These are phyloP conservation scores for Fusarium torreyae DNA, from an alignment of 2,329 filamentous ascomycete genomes.

Conservation along the genomic window DNA sequence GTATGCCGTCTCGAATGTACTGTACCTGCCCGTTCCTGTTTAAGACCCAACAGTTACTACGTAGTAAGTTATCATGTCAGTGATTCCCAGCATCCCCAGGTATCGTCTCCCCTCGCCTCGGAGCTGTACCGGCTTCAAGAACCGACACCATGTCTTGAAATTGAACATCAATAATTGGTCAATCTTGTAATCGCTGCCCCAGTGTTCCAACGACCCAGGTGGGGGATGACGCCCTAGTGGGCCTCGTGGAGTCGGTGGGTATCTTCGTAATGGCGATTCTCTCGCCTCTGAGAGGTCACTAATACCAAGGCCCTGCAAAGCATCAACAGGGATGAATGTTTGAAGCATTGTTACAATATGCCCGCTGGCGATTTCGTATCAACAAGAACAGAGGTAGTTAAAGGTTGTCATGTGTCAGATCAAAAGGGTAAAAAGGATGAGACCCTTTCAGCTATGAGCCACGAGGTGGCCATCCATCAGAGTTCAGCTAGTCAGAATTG, in stretches of 20 bases:
- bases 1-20: background rate
- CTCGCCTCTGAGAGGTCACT: slow-evolving; percentile 41
- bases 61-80: background rate
- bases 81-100: slow-evolving; percentile 29
- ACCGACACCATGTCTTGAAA: slow-evolving; percentile 42
- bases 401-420: slow-evolving; percentile 22
- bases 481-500: slow-evolving; percentile 33
- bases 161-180: slow-evolving; percentile 40
- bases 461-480: slow-evolving; percentile 33
- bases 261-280: slow-evolving; percentile 47
- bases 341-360: slow-evolving; percentile 7
- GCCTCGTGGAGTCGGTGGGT: slow-evolving; percentile 38
- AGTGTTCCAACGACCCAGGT: slow-evolving; percentile 18
- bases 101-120: slow-evolving; percentile 18
- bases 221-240: slow-evolving; percentile 42
- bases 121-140: slow-evolving; percentile 32
- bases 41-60: background rate
- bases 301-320: slow-evolving; percentile 12
- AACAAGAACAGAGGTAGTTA: slow-evolving; percentile 11
- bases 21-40: background rate
- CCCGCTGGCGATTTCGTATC: slow-evolving; percentile 12
- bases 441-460: slow-evolving; percentile 14
- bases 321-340: slow-evolving; percentile 24
- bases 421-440: slow-evolving; percentile 13
- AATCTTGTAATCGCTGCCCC: slow-evolving; percentile 20